phyloP scores from a whole-genome alignment of 1,284 basidiomycete species.

The Trametes sp. region DNA sequence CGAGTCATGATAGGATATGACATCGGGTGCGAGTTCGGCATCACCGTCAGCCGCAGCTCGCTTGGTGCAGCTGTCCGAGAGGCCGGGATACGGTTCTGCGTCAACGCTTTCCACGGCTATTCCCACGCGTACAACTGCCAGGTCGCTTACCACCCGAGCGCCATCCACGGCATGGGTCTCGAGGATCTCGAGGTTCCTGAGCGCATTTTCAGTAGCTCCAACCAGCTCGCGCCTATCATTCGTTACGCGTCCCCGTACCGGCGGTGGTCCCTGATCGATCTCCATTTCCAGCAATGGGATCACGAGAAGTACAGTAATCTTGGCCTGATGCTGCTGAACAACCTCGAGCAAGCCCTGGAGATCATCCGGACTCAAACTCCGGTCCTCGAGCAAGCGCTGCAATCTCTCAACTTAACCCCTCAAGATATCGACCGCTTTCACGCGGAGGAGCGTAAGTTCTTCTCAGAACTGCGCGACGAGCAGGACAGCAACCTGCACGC shows the following conservation, averaged over 20 bases:
- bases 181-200: slow-evolving; percentile 45
- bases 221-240: slow-evolving; percentile 37
- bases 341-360: slow-evolving; percentile 37
- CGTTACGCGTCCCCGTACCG: slow-evolving; percentile 41
- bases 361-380: slow-evolving; percentile 30
- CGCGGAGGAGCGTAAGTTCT: background rate
- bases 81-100: slow-evolving; percentile 27
- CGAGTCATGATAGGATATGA: slow-evolving; percentile 35
- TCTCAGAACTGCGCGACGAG: too few species aligned
- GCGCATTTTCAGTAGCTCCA: slow-evolving; percentile 41
- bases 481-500: too few species aligned
- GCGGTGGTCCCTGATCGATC: slow-evolving; percentile 36
- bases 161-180: slow-evolving; percentile 36
- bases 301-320: slow-evolving; percentile 38
- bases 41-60: slow-evolving; percentile 37
- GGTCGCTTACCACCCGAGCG: slow-evolving; percentile 37
- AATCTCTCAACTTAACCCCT: background rate
- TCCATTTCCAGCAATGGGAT: slow-evolving; percentile 41
- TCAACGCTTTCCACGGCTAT: slow-evolving; percentile 44
- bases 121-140: slow-evolving; percentile 43
- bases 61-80: slow-evolving; percentile 34
- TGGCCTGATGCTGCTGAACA: slow-evolving; percentile 36
- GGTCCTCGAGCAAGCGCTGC: slow-evolving; percentile 17
- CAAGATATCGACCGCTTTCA: background rate
- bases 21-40: slow-evolving; percentile 45